These are phyloP conservation scores for Polychaeton citri DNA, from an alignment of 2,329 filamentous ascomycete genomes.

Conservation along the genomic window DNA sequence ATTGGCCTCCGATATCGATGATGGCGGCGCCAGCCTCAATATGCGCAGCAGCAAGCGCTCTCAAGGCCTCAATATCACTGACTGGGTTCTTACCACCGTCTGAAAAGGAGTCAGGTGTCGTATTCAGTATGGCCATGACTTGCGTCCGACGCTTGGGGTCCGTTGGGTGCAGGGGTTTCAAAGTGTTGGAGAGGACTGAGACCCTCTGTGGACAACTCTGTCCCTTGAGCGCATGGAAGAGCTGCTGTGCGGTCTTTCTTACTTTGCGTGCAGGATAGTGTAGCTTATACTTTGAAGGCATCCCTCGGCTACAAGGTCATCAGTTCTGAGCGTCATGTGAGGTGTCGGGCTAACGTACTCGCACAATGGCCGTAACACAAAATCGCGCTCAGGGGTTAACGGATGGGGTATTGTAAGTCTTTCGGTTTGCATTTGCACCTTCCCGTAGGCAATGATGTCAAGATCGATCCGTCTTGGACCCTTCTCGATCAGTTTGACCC, in stretches of 20 bases:
- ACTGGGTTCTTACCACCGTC: conserved; percentile 60
- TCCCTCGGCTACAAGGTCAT: too few relatives aligned
- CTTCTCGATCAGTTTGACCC: conserved; percentile 79
- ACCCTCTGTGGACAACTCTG: too few relatives aligned
- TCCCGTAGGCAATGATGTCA: conserved; percentile 75
- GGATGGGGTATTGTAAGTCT: conserved; percentile 75
- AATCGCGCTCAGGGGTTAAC: conserved; percentile 79
- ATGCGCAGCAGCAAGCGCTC: conserved; percentile 46
- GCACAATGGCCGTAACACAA: conserved; percentile 76
- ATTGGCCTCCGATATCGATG: conserved; percentile 87
- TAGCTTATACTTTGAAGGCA: too few relatives aligned
- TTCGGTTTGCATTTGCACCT: conserved; percentile 50
- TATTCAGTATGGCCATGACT: conserved; percentile 88
- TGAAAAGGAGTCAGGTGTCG: conserved; percentile 94
- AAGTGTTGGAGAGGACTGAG: background rate
- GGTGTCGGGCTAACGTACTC: conserved; percentile 45
- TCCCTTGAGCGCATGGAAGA: too few relatives aligned
- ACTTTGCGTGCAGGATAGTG: too few relatives aligned
- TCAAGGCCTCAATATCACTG: conserved; percentile 35
- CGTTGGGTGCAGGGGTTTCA: background rate
- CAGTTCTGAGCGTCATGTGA: too few relatives aligned
- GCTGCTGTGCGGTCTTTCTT: too few relatives aligned
- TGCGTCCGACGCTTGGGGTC: conserved; percentile 48
- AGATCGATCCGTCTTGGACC: conserved; percentile 90
- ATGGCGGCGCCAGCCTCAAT: conserved; percentile 63